These are phyloP conservation scores for Fusarium citri DNA, from an alignment of 2,329 filamentous ascomycete species.

Conservation along the genomic window DNA sequence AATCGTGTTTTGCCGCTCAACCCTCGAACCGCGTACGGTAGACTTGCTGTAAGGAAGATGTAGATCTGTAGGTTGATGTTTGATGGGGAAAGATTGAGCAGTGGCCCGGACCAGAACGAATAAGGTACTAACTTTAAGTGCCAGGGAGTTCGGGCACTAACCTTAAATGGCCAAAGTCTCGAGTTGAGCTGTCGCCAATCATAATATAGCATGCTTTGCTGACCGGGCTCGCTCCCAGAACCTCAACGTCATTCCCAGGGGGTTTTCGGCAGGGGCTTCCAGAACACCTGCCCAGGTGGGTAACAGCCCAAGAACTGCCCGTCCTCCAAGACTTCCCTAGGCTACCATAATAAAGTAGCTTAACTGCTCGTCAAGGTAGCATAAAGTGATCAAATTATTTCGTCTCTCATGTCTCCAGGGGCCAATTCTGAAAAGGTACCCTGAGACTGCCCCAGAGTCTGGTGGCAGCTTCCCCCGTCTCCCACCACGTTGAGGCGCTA, in stretches of 20 bases:
- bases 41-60: background rate
- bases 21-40: background rate
- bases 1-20: background rate
- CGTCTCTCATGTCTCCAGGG: too few relatives aligned
- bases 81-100: slow-evolving; percentile 23
- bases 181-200: slow-evolving; percentile 31
- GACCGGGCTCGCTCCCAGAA: slow-evolving; percentile 28
- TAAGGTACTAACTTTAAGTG: slow-evolving; percentile 4
- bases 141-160: background rate
- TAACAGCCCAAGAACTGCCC: too few relatives aligned
- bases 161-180: slow-evolving; percentile 1
- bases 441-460: slow-evolving; percentile 32
- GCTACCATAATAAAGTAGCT: too few relatives aligned
- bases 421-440: too few relatives aligned
- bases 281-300: slow-evolving; percentile 28
- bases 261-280: slow-evolving; percentile 33
- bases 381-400: too few relatives aligned
- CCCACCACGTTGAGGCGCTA: slow-evolving; percentile 44
- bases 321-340: too few relatives aligned
- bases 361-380: too few relatives aligned
- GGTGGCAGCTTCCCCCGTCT: slow-evolving; percentile 21
- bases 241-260: slow-evolving; percentile 45
- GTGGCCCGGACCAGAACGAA: slow-evolving; percentile 3
- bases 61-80: slow-evolving; percentile 8
- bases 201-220: slow-evolving; percentile 30